These are phyloP conservation scores for Pichia paraexigua DNA, from an alignment of 805 yeast genomes.

Conservation along the genomic window DNA sequence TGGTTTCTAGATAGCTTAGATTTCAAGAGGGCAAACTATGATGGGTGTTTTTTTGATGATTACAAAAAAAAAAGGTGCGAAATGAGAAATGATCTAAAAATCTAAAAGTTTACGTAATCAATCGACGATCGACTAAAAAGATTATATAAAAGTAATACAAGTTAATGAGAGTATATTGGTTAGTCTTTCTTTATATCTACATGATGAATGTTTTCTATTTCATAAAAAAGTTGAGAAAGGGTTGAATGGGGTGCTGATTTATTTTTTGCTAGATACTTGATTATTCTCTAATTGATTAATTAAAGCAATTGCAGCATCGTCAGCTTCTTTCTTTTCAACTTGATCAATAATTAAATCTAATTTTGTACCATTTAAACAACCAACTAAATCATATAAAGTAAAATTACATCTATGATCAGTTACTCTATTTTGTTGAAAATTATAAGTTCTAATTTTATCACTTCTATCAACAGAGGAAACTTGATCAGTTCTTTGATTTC, in stretches of 20 bases:
- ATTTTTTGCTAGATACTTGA: neutral
- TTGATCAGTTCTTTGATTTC: constrained; percentile 65
- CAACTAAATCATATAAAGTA: constrained; percentile 67
- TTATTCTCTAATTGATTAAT: constrained; percentile 18
- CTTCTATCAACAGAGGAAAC: constrained; percentile 85
- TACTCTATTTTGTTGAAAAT: constrained; percentile 84
- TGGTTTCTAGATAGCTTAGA: no score
- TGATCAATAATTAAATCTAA: constrained; percentile 49
- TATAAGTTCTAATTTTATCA: constrained; percentile 90
- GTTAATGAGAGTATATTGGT: no score
- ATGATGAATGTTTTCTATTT: no score
- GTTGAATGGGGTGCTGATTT: no score
- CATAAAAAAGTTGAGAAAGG: no score
- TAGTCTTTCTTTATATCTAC: no score
- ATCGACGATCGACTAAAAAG: no score
- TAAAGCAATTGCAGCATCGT: constrained; percentile 35
- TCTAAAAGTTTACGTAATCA: no score
- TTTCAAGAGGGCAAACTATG: neutral
- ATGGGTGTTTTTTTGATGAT: no score
- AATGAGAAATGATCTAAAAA: neutral
- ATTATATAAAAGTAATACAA: no score
- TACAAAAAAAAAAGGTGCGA: neutral
- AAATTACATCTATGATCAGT: constrained; percentile 90
- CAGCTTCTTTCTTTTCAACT: constrained; percentile 40
- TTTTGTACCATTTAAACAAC: constrained; percentile 52